Base-by-base conservation (phyloP, 495 filamentous ascomycete genomes). In the Penicillium riverlandense region DNA sequence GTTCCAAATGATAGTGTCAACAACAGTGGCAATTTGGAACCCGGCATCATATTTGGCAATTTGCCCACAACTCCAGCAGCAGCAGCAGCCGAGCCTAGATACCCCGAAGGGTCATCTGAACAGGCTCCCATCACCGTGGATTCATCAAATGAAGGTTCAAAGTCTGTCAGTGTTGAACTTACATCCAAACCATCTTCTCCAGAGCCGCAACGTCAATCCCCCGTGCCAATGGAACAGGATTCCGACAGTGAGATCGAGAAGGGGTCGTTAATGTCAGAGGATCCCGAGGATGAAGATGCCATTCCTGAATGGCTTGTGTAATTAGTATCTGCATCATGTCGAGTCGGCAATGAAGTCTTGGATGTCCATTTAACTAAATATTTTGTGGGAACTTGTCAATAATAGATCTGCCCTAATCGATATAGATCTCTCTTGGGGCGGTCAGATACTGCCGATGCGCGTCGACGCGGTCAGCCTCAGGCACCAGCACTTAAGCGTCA, bases 211-310 rank as follows among this genome's bases (percentile, higher is more conserved):
- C 44, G 22, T 11, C 43, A 39, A 8, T 27, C 28, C 41, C 11
- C 37, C 41, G 6, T 22, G 22, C 4, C 22, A 22, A 22, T 22
- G 22, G 38, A 39, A 1, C 45, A 57, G 29, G 58, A 55, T 7
- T 61, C 59, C 29, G 64, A 66, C 15, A 64, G 57, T 22, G 55
- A 60, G 35, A 60, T 68, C 10, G 69, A 76, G 32, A 63, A 63
- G 27, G 67, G 63, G 0, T 73, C 70, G 13, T 47, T 75, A 37
- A 48, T 82, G 11, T 80, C 79, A 0, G 69, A 84, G 41, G 81
- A 85, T 47, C 81, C 81, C 0, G 81, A 83, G 10, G 81, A 85
- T 54, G 78, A 83, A 42, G 81, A 85, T 55, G 80, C 80, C 1
- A 77, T 83, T 37, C 79, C 80, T 11, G 79, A 83, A 14, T 84